These are phyloP conservation scores for Coemansia sp. DNA, from an alignment of 192 early-diverging fungal species.

Conservation along the genomic window DNA sequence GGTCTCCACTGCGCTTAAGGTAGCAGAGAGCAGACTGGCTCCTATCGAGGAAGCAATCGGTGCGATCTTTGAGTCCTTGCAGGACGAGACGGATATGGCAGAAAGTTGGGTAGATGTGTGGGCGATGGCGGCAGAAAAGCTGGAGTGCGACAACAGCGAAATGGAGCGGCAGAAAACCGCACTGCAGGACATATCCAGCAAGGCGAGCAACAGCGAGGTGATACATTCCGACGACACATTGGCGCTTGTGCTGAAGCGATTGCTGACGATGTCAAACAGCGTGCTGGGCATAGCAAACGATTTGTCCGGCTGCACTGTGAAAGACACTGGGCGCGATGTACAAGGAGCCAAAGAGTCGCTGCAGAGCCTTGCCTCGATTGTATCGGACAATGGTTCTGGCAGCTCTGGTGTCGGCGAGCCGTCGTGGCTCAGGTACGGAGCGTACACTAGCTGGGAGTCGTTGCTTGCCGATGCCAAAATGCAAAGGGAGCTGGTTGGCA, in stretches of 20 bases:
- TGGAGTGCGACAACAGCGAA: constrained; percentile 21
- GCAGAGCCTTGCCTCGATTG: background rate
- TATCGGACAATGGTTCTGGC: background rate
- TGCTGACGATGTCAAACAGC: constrained; percentile 22
- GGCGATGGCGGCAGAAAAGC: constrained; percentile 18
- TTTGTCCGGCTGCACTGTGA: constrained; percentile 2
- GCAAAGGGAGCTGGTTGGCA: background rate
- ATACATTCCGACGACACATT: constrained; percentile 41
- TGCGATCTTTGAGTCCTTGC: constrained; percentile 12
- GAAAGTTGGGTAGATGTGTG: constrained; percentile 33
- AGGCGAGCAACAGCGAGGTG: constrained; percentile 10
- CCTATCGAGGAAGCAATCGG: constrained; percentile 12
- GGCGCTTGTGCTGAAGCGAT: constrained; percentile 38
- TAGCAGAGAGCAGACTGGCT: background rate
- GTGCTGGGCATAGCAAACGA: background rate
- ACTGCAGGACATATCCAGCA: constrained; percentile 7
- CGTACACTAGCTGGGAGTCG: constrained; percentile 42
- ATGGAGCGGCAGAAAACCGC: constrained; percentile 22
- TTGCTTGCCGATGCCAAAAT: constrained; percentile 32
- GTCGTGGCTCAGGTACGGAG: constrained; percentile 28
- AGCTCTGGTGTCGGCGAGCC: background rate
- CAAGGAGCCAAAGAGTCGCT: background rate
- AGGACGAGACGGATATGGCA: constrained; percentile 27
- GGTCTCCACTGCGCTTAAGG: background rate
- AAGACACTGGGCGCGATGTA: background rate